phyloP scores from a whole-genome alignment of 768 basidiomycete genomes.

The Tylopilus plumbeoviolaceoides region DNA sequence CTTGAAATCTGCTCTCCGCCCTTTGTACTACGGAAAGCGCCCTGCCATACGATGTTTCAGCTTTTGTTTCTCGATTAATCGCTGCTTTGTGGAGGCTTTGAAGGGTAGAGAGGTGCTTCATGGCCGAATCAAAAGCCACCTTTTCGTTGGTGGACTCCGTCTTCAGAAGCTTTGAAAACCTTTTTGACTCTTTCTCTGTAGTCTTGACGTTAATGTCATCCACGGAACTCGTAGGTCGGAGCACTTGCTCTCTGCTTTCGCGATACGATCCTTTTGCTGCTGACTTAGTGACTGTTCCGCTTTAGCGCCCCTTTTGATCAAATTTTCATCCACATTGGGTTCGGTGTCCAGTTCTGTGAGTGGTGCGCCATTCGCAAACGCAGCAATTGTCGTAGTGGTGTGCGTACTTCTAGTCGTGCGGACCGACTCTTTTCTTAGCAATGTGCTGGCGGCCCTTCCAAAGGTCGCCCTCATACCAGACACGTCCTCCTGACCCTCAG shows the following conservation, averaged over 20 bases:
- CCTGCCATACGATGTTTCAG: constrained; percentile 50
- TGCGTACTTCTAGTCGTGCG: constrained; percentile 21
- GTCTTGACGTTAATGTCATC: not conserved
- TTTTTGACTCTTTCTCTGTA: constrained; percentile 55
- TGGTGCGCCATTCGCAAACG: constrained; percentile 54
- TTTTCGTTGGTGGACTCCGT: constrained; percentile 67
- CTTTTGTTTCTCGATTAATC: constrained; percentile 60
- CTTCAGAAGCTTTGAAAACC: constrained; percentile 66
- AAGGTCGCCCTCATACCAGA: not conserved
- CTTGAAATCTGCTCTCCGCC: constrained; percentile 54
- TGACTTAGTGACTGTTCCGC: constrained; percentile 48
- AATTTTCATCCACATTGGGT: constrained; percentile 38
- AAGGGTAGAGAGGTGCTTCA: constrained; percentile 63
- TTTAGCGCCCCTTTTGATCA: constrained; percentile 38
- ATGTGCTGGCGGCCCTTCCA: not conserved
- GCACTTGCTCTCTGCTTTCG: constrained; percentile 48
- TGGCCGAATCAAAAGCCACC: constrained; percentile 52
- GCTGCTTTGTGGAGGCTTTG: constrained; percentile 68
- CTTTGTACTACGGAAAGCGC: constrained; percentile 57
- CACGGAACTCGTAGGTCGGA: not conserved
- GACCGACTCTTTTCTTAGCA: constrained; percentile 21
- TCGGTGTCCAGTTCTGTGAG: constrained; percentile 45
- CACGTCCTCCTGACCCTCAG: constrained; percentile 1
- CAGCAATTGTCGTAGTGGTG: constrained; percentile 13
- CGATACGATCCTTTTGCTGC: constrained; percentile 49